Evolutionary conservation across 2,329 filamentous ascomycete species (phyloP).

Genomic region (Calonectria ilicicola): DNA sequence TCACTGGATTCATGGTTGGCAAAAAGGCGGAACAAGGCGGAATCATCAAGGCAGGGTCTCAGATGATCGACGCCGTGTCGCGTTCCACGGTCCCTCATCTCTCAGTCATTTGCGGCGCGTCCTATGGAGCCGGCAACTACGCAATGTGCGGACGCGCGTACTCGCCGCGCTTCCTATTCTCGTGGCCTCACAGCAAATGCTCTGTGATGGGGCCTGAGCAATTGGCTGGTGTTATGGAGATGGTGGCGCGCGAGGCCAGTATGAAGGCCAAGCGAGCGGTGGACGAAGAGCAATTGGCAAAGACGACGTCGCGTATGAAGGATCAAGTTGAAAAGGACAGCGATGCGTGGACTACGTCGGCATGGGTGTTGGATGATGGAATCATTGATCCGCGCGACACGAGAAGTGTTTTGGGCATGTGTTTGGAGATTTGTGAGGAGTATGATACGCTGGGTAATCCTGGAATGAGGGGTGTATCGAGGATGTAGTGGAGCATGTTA

Average conservation of each 20-base stretch:
- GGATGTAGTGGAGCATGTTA: neutral
- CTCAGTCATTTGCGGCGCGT: constrained; percentile 56
- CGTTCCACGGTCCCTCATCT: constrained; percentile 58
- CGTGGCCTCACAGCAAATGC: constrained; percentile 36
- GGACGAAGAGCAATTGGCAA: constrained; percentile 21
- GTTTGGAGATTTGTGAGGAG: constrained; percentile 46
- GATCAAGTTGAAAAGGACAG: constrained; percentile 32
- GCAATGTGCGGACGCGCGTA: constrained; percentile 59
- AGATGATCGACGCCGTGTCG: constrained; percentile 57
- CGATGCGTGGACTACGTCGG: constrained; percentile 30
- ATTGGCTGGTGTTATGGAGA: constrained; percentile 38
- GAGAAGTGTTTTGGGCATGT: constrained; percentile 40
- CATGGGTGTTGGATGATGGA: constrained; percentile 44
- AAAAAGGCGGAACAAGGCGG: constrained; percentile 55
- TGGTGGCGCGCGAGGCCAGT: constrained; percentile 6
- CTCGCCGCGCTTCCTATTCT: constrained; percentile 52
- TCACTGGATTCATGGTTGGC: constrained; percentile 62
- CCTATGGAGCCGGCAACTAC: constrained; percentile 60
- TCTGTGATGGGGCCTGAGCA: constrained; percentile 41
- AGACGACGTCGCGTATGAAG: constrained; percentile 38
- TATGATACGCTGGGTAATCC: constrained; percentile 10
- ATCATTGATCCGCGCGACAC: constrained; percentile 45
- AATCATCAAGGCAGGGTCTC: constrained; percentile 58
- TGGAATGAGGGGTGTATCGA: neutral
- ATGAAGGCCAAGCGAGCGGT: neutral